Evolutionary conservation across 371 early-diverging fungal species (phyloP).

Genomic region (Mucor circinelloides): DNA sequence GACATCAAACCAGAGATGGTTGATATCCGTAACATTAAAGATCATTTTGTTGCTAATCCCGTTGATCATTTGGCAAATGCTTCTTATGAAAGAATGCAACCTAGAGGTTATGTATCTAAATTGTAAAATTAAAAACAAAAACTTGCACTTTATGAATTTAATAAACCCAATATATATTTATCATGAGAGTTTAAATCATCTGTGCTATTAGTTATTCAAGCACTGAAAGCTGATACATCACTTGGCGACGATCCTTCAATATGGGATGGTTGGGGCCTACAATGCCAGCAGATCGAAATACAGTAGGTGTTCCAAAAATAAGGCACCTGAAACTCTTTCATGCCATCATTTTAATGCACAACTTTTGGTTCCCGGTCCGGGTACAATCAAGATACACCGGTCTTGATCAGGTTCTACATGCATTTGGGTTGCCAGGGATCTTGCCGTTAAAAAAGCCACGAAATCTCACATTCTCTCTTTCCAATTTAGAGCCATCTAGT

Average conservation of each 20-base stretch:
- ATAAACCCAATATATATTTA: not conserved
- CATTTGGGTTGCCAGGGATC: conserved; percentile 1
- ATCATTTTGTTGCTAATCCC: conserved; percentile 48
- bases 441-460: conserved; percentile 1
- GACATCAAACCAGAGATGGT: conserved; percentile 67
- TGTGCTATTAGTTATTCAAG: too few relatives aligned
- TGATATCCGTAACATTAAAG: conserved; percentile 54
- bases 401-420: not conserved
- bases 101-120: conserved; percentile 39
- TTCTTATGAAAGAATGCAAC: conserved; percentile 48
- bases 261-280: too few relatives aligned
- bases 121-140: conserved; percentile 20
- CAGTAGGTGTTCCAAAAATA: too few relatives aligned
- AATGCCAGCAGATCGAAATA: too few relatives aligned
- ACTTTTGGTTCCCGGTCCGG: not conserved
- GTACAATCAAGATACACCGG: not conserved
- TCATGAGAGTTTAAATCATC: too few relatives aligned
- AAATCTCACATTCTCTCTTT: not conserved
- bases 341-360: not conserved
- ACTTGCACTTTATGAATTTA: not conserved
- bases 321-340: too few relatives aligned
- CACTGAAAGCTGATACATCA: too few relatives aligned
- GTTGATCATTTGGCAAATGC: conserved; percentile 39
- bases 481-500: not conserved
- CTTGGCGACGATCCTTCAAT: too few relatives aligned